phyloP scores from a whole-genome alignment of 352 stramenopile genomes.

The Halophytophthora polymorphica region DNA sequence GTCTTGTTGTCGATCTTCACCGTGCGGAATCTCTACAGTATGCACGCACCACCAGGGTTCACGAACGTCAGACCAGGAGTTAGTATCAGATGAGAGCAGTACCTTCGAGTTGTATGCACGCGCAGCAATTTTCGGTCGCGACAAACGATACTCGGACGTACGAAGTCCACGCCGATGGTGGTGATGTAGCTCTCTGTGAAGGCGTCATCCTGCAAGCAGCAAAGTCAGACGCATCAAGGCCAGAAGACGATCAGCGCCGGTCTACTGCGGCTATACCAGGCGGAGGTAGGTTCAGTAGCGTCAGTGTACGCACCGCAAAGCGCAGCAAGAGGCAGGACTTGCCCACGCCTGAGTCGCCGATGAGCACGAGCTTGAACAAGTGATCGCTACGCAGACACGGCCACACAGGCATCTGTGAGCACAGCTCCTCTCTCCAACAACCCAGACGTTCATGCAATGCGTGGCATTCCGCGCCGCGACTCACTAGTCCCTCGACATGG shows the following conservation, averaged over 20 bases:
- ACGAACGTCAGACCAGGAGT: neutral
- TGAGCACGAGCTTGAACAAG: conserved; percentile 98
- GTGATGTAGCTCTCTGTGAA: conserved; percentile 99
- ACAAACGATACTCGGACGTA: conserved; percentile 34
- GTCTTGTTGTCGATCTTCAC: conserved; percentile 99
- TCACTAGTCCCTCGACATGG: conserved; percentile 84
- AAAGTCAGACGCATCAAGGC: conserved; percentile 1
- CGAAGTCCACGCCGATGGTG: conserved; percentile 94
- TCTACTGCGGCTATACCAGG: too few species aligned
- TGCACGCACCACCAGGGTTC: neutral
- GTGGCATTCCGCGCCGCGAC: conserved; percentile 3
- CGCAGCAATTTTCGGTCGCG: neutral
- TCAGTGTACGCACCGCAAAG: conserved; percentile 88
- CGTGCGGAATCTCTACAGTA: conserved; percentile 89
- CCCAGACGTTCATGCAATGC: conserved; percentile 2
- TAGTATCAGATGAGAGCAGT: neutral
- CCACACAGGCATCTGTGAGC: conserved; percentile 4
- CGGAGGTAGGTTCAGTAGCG: neutral
- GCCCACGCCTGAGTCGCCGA: conserved; percentile 97
- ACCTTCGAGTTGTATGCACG: neutral
- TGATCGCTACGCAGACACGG: conserved; percentile 65
- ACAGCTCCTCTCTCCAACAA: neutral
- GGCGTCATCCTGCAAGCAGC: conserved; percentile 85
- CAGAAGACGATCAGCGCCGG: too few species aligned
- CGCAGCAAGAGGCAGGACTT: conserved; percentile 98